Conservation (phyloP, 2,329 filamentous ascomycete species). For the Ophiocordyceps polyrhachis-furcata region DNA sequence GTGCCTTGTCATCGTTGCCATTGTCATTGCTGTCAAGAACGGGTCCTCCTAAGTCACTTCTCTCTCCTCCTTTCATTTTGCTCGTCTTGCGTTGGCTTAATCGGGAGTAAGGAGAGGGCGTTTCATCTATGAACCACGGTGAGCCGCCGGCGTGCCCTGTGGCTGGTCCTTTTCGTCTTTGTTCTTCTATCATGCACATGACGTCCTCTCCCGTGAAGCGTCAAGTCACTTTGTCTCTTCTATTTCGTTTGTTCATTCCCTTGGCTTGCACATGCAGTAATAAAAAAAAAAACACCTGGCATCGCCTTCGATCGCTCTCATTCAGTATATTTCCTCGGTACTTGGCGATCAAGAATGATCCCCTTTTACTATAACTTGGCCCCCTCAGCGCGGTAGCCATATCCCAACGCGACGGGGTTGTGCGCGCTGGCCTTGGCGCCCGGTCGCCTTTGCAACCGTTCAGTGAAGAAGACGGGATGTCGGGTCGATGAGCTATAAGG, state of each 20-base stretch:
- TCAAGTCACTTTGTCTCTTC: neutral
- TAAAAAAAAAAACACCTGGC: neutral
- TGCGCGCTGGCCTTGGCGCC: conserved; percentile 3
- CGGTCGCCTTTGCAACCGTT: conserved; percentile 37
- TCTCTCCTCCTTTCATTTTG: too few relatives aligned
- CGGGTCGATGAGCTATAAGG: conserved; percentile 37
- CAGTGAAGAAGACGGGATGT: conserved; percentile 64
- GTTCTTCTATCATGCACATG: neutral
- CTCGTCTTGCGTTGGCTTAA: neutral
- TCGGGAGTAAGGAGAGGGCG: neutral
- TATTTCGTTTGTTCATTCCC: neutral
- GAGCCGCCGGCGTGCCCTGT: neutral
- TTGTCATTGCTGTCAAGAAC: conserved; percentile 34
- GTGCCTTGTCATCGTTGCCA: conserved; percentile 33
- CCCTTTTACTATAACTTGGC: neutral
- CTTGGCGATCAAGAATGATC: too few relatives aligned
- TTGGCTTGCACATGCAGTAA: neutral
- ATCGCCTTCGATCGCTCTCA: neutral
- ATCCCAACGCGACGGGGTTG: conserved; percentile 37
- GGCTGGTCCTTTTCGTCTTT: neutral
- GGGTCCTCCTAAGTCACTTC: conserved; percentile 2
- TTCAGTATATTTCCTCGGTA: neutral
- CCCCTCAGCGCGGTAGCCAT: conserved; percentile 31
- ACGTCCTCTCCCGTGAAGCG: neutral
- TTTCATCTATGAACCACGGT: neutral